Base-by-base conservation (phyloP, 2,329 filamentous ascomycete genomes). In the Dactylellina sp. region DNA sequence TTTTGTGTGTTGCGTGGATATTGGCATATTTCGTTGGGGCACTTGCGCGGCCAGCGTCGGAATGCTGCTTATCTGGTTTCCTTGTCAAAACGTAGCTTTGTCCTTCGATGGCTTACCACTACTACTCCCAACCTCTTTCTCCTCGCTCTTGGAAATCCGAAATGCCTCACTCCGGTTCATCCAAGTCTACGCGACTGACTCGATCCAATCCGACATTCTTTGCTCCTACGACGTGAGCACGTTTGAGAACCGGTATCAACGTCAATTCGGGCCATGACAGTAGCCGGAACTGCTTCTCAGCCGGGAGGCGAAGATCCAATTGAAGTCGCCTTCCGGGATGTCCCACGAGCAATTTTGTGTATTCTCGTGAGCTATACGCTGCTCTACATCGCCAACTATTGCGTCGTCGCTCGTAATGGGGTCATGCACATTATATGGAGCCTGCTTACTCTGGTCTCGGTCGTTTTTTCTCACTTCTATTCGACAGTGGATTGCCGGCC, bases 401-500 rank as follows among this genome's bases (percentile, higher is more conserved):
- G 61, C 50, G 28, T 56, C 40, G 55, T 75, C 18, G 57, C 71
- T 37, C 61, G 71, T 7, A 68, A 68, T 47, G 24, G 55, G n/a
- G 11, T 39, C 12, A 28, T 12, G 25, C 37, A 56, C 42, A 37
- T 66, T 12, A 37, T 57, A 11, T 62, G 39, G 62, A 75, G 49
- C 20, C 16, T 68, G 7, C 22, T 75, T 18, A 68, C 71, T 7
- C 18, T 66, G 1, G 7, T 7, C 9, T 46, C 62, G 9, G 28
- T 75, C 37, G 39, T 63, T 11, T 57, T 68, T 11, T 50, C 71
- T 16, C 71, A 75, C 37, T 75, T 75, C n/a, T 66, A 68, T 32
- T 62, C 71, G 37, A 75, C 55, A 12, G 62, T 75, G n/a, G 71
- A 75, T 16, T 75, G 71, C 20, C 63, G 62, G 12, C 71, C 71